Percentiles rank a stretch among this genome's conserved stretches.
These are phyloP conservation scores for Epichloe coenophiala DNA, from an alignment of 2,329 filamentous ascomycete species.

Conservation along the genomic window DNA sequence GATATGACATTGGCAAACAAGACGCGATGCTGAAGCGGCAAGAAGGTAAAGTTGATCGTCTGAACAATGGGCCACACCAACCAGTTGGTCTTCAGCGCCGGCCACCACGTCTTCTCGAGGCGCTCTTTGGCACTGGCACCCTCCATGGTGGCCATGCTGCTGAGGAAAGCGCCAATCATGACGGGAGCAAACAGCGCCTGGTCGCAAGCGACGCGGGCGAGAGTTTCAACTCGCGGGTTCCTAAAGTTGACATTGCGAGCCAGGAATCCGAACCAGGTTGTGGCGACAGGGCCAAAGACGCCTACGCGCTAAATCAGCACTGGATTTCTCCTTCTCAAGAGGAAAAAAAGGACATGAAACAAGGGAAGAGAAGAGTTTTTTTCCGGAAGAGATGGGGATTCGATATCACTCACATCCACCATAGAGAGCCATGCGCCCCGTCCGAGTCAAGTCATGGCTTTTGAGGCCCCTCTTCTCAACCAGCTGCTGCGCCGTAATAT, in stretches of 20 bases:
- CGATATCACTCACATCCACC: constrained; percentile 48
- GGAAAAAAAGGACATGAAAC: neutral
- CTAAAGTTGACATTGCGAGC: constrained; percentile 52
- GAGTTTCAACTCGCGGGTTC: constrained; percentile 54
- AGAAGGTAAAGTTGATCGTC: constrained; percentile 72
- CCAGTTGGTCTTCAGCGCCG: constrained; percentile 71
- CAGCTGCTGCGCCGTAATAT: constrained; percentile 78
- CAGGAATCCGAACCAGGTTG: constrained; percentile 75
- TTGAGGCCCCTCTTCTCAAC: constrained; percentile 69
- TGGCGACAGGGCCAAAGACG: constrained; percentile 78
- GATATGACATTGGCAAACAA: constrained; percentile 76
- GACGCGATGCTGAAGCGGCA: constrained; percentile 72
- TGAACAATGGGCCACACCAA: constrained; percentile 81
- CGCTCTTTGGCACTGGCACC: constrained; percentile 50
- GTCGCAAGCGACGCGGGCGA: constrained; percentile 67
- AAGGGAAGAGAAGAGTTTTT: neutral
- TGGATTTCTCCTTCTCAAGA: neutral
- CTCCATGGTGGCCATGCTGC: constrained; percentile 73
- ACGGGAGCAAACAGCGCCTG: constrained; percentile 74
- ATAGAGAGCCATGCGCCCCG: constrained; percentile 67
- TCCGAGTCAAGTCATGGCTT: constrained; percentile 62
- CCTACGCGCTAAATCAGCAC: constrained; percentile 25
- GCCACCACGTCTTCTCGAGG: constrained; percentile 54
- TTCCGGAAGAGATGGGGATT: no score
- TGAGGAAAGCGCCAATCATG: constrained; percentile 70